Conservation (phyloP, 176 grass and related monocot species). For the Triticum dicoccoides region DNA sequence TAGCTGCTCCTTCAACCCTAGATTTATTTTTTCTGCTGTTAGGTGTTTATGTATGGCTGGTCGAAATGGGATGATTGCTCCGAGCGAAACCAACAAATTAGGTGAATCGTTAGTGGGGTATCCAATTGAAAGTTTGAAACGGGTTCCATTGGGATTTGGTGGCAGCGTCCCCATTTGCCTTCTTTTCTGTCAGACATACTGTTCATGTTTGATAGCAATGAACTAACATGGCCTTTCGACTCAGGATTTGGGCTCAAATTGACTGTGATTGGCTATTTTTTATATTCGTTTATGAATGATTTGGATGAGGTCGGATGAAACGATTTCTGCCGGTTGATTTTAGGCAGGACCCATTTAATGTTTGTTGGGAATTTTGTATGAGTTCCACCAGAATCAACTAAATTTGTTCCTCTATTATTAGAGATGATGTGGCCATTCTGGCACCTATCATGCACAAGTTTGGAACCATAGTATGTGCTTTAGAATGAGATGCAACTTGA, state of each 20-base stretch:
- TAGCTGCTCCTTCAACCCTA: constrained; percentile 22
- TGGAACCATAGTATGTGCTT: neutral
- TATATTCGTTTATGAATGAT: neutral
- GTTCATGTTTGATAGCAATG: neutral
- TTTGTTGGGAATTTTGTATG: neutral
- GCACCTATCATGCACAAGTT: neutral
- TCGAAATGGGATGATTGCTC: neutral
- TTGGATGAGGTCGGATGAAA: neutral
- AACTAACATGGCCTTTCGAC: neutral
- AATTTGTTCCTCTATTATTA: neutral
- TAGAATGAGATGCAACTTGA: neutral
- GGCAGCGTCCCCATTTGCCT: neutral
- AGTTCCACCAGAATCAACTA: neutral
- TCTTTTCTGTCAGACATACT: neutral
- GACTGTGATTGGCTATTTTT: neutral
- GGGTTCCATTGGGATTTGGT: neutral
- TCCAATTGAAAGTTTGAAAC: constrained; percentile 1
- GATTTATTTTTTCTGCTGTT: neutral
- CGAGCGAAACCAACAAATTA: neutral
- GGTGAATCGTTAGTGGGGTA: neutral
- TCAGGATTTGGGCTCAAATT: neutral
- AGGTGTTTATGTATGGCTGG: neutral
- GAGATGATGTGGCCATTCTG: neutral
- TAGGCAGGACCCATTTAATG: neutral
- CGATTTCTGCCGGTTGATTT: neutral